A percentile compares a stretch with the other conserved stretches of the same genome.
Conservation (phyloP, 176 grass and related monocot species). For the Oryza officinalis region DNA sequence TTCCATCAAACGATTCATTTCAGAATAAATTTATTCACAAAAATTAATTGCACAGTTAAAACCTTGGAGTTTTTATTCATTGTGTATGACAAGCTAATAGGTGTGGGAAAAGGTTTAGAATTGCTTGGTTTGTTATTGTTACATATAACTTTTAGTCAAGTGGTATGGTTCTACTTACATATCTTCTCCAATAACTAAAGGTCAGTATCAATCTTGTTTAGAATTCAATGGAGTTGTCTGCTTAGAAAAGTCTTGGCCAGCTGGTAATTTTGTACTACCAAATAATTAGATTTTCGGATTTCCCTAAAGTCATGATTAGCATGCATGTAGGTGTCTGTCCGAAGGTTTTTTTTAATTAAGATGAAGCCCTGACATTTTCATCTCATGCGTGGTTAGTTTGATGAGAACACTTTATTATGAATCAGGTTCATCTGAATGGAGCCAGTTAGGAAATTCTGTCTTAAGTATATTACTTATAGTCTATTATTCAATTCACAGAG, state of each 20-base stretch:
- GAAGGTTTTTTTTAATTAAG: not conserved
- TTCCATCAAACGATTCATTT: slow-evolving; percentile 38
- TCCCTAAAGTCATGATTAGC: not conserved
- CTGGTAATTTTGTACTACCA: not conserved
- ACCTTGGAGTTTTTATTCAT: slow-evolving; percentile 8
- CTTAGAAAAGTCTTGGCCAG: not conserved
- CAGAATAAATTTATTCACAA: slow-evolving; percentile 23
- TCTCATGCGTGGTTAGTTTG: not conserved
- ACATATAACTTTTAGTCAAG: not conserved
- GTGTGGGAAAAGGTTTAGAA: not conserved
- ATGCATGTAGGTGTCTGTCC: not conserved
- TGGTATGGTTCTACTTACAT: not conserved
- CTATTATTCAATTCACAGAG: not conserved
- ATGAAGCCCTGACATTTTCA: not conserved
- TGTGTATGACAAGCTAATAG: not conserved
- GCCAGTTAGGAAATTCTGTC: not conserved
- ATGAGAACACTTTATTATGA: not conserved
- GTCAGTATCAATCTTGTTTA: not conserved
- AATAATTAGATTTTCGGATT: not conserved
- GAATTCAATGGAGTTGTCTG: not conserved
- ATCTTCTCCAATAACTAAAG: not conserved
- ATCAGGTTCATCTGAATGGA: not conserved
- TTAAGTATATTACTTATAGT: not conserved
- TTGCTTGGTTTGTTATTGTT: not conserved
- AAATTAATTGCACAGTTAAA: slow-evolving; percentile 1